Evolutionary conservation across 2,329 filamentous ascomycete genomes (phyloP).

Genomic region (Colletotrichum viniferum): DNA sequence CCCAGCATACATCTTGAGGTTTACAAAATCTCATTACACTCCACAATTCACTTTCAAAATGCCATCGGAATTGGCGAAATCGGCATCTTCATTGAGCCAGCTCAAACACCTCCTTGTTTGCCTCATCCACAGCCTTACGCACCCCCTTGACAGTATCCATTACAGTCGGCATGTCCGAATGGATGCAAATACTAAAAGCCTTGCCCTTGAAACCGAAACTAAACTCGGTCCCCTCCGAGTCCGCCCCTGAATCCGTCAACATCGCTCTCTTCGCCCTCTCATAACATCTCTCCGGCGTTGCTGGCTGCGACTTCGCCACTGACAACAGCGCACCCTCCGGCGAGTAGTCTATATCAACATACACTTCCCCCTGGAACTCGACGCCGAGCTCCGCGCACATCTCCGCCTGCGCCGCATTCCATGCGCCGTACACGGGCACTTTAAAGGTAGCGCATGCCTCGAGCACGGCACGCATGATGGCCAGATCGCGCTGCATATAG

Average conservation of each 20-base stretch:
- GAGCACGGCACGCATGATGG: slow-evolving; percentile 31
- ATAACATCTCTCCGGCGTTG: not conserved
- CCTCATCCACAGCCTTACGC: not conserved
- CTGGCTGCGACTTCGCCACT: not conserved
- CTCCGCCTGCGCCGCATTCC: slow-evolving; percentile 18
- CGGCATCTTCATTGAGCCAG: no score
- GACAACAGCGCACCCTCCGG: not conserved
- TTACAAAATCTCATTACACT: no score
- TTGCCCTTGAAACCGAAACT: not conserved
- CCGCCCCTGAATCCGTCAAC: not conserved
- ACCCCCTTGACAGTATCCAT: not conserved
- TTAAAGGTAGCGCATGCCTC: slow-evolving; percentile 29
- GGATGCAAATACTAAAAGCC: not conserved
- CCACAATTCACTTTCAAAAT: no score
- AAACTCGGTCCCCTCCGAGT: not conserved
- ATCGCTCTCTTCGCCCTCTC: not conserved
- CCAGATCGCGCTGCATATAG: slow-evolving; percentile 31
- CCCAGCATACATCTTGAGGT: no score
- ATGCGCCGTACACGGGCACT: slow-evolving; percentile 30
- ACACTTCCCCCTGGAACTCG: not conserved
- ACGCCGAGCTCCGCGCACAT: slow-evolving; percentile 23
- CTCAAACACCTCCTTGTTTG: no score
- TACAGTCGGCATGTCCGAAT: not conserved
- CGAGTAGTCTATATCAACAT: not conserved
- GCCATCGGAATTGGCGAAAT: no score